Base-by-base conservation (phyloP, 768 basidiomycete genomes). In the Lentinula aciculospora region DNA sequence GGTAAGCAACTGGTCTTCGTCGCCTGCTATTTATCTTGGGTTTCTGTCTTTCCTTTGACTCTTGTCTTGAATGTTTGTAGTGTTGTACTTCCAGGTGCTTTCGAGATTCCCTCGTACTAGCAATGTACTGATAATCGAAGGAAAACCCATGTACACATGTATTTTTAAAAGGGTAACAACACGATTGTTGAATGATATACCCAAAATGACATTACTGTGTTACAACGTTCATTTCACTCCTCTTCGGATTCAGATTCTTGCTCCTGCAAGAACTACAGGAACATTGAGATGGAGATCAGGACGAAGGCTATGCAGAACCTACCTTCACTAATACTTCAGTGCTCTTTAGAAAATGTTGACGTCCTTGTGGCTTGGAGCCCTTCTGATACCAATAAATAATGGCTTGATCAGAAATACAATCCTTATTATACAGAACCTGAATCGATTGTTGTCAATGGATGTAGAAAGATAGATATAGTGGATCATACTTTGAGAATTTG, bases 301-400 rank as follows among this genome's bases (percentile, higher is more conserved):
- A 59, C 23, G 23, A 29, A 19, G 4, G 27, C 13, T 12, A 32
- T 25, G 8, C 8, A 29, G 50, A 46, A 67, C 72, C 50, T 66
- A 85, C 94, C 82, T 97, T 96, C 68, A 98, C 94, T 37, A 98
- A 79, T 17, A 90, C 68, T 67, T 91, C 90, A 0, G 92, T 88
- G 58, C 79, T 84, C 75, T 92, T 95, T 64, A 98, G 75, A 80
- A 99, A 98, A 71, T 94, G 90, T 71, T 97, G 94, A 67, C 89
- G 86, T 49, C 95, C 96, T 71, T 98, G 92, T 0, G 93, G 84
- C 74, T 94, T 97, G 48, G 94, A 89, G 53, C 97, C 96, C 74
- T 99, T 99, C 75, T 92, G 88, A 73, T 93, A 79, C 96, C 96
- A 99, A 72, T 97, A 98, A 59, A 98, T 89, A 67, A 99, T 95